Evolutionary conservation across 495 filamentous ascomycete species (phyloP).

Genomic region (Evansstolkia leycettana): DNA sequence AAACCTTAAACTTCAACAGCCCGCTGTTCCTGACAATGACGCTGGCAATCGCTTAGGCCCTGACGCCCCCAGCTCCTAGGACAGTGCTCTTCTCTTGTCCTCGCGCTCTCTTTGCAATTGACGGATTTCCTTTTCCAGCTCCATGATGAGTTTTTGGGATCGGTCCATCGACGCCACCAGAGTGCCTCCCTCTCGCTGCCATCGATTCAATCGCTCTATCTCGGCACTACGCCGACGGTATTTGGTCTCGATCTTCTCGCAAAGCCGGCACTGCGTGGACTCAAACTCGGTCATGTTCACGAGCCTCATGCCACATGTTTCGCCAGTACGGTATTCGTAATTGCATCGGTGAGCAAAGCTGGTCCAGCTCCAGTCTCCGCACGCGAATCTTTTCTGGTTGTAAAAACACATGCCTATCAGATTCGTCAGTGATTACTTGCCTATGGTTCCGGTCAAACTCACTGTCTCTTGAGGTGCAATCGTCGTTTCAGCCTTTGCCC

Average conservation of each 20-base stretch:
- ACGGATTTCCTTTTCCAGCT: slow-evolving; percentile 52
- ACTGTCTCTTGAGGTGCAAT: slow-evolving; percentile 20
- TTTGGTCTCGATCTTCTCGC: slow-evolving; percentile 88
- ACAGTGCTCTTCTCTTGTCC: slow-evolving; percentile 21
- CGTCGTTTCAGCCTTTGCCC: slow-evolving; percentile 24
- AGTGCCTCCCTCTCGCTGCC: slow-evolving; percentile 58
- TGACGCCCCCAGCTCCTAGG: slow-evolving; percentile 10
- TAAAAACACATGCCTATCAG: slow-evolving; percentile 45
- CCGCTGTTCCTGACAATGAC: not conserved
- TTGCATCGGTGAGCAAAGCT: slow-evolving; percentile 90
- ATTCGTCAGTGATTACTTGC: slow-evolving; percentile 19
- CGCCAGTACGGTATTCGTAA: slow-evolving; percentile 92
- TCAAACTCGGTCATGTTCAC: slow-evolving; percentile 56
- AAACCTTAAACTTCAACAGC: not conserved
- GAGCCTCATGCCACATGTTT: slow-evolving; percentile 95
- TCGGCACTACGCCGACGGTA: slow-evolving; percentile 62
- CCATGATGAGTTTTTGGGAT: slow-evolving; percentile 48
- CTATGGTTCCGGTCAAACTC: slow-evolving; percentile 17
- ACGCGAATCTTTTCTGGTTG: slow-evolving; percentile 46
- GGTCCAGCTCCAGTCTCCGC: slow-evolving; percentile 93
- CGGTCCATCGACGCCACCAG: slow-evolving; percentile 73
- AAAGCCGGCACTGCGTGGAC: slow-evolving; percentile 59
- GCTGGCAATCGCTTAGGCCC: not conserved
- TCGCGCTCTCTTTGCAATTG: slow-evolving; percentile 31
- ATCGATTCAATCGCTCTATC: slow-evolving; percentile 65